phyloP scores from a whole-genome alignment of 345 rosid genomes.

The Brassica carinata region DNA sequence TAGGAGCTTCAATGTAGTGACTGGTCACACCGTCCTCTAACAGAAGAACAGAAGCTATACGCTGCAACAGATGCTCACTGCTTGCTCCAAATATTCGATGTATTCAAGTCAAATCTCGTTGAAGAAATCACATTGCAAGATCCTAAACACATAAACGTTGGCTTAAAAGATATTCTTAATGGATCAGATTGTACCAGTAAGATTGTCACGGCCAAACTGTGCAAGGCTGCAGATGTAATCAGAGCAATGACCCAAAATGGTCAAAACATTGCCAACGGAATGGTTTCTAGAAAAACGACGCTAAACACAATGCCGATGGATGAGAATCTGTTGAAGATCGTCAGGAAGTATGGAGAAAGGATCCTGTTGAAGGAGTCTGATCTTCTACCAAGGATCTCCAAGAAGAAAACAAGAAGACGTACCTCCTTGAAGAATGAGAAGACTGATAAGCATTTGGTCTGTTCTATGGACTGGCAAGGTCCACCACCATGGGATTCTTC shows the following conservation, averaged over 20 bases:
- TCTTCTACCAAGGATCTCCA: slow-evolving; percentile 57
- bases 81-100: slow-evolving; percentile 70
- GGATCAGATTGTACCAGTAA: slow-evolving; percentile 42
- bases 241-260: slow-evolving; percentile 52
- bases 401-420: slow-evolving; percentile 63
- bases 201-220: slow-evolving; percentile 41
- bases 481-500: slow-evolving; percentile 88
- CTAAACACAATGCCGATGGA: slow-evolving; percentile 70
- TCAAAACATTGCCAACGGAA: slow-evolving; percentile 46
- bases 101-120: slow-evolving; percentile 51
- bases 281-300: slow-evolving; percentile 41
- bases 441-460: slow-evolving; percentile 45
- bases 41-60: slow-evolving; percentile 83
- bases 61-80: slow-evolving; percentile 92
- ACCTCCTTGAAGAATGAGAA: slow-evolving; percentile 29
- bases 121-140: slow-evolving; percentile 43
- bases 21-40: slow-evolving; percentile 94
- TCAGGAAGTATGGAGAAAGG: slow-evolving; percentile 69
- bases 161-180: slow-evolving; percentile 64
- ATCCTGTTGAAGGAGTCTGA: slow-evolving; percentile 72
- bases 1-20: slow-evolving; percentile 99
- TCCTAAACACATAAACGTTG: slow-evolving; percentile 44
- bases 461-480: slow-evolving; percentile 66
- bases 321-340: slow-evolving; percentile 59
- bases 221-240: slow-evolving; percentile 64